These are phyloP conservation scores for Aspergillus fructus DNA, from an alignment of 2,329 filamentous ascomycete species.

Conservation along the genomic window DNA sequence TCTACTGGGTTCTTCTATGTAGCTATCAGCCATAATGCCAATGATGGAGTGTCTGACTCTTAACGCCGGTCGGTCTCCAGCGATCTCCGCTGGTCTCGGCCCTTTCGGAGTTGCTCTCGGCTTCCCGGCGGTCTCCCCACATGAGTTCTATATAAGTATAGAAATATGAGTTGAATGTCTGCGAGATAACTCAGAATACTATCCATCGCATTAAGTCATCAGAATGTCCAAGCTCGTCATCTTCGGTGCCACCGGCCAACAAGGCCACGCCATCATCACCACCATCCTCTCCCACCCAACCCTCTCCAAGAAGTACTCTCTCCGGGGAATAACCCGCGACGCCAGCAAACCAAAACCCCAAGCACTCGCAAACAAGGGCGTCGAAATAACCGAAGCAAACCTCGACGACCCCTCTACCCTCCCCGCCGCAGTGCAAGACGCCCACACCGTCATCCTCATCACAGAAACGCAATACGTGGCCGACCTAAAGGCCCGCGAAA, in stretches of 20 bases:
- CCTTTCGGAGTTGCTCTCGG: not conserved
- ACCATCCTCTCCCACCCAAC: conserved; percentile 44
- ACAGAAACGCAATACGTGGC: conserved; percentile 20
- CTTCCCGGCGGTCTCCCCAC: not conserved
- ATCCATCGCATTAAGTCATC: not conserved
- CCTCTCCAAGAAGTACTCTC: conserved; percentile 48
- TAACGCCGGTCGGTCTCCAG: not conserved
- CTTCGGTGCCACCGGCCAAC: conserved; percentile 60
- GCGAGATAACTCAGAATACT: too few relatives aligned
- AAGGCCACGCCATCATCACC: conserved; percentile 58
- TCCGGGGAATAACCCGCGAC: conserved; percentile 59
- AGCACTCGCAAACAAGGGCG: conserved; percentile 46
- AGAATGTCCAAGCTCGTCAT: conserved; percentile 38
- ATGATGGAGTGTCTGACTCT: not conserved
- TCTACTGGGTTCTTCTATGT: too few relatives aligned
- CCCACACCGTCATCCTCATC: conserved; percentile 42
- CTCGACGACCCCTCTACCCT: conserved; percentile 41
- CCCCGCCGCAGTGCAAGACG: conserved; percentile 43
- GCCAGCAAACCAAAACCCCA: conserved; percentile 45
- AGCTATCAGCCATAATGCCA: too few relatives aligned
- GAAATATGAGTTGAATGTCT: too few relatives aligned
- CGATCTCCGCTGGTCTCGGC: not conserved
- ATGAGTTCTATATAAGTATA: not conserved
- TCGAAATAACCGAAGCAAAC: conserved; percentile 55
- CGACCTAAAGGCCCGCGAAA: conserved; percentile 27